Conservation (phyloP, 2,329 filamentous ascomycete genomes). For the Xylaria sp. region DNA sequence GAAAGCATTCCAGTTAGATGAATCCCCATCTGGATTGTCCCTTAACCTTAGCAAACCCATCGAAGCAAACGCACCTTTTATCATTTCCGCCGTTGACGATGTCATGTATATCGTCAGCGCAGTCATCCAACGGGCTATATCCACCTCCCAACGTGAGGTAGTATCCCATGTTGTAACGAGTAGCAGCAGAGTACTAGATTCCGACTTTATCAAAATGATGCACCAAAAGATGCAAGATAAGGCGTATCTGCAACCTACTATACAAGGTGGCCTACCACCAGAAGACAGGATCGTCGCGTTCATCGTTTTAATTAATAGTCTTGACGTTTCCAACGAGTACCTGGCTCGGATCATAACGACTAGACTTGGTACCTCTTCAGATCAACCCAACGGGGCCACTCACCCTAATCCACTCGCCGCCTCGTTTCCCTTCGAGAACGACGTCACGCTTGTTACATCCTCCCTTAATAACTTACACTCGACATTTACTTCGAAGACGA, state of each 20-base stretch:
- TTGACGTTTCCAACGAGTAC: slow-evolving; percentile 92
- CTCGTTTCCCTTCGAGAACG: slow-evolving; percentile 80
- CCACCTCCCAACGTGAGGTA: slow-evolving; percentile 82
- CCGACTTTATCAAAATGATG: slow-evolving; percentile 95
- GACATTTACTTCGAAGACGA: slow-evolving; percentile 77
- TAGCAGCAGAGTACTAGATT: slow-evolving; percentile 78
- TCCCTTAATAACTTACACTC: slow-evolving; percentile 72
- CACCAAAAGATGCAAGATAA: slow-evolving; percentile 98
- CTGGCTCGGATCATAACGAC: slow-evolving; percentile 81
- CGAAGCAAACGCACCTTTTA: slow-evolving; percentile 81
- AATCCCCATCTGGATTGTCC: slow-evolving; percentile 79
- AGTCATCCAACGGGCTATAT: slow-evolving; percentile 82
- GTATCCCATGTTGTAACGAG: slow-evolving; percentile 79
- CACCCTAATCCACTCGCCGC: slow-evolving; percentile 58
- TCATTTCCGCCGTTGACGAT: slow-evolving; percentile 94
- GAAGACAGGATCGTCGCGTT: slow-evolving; percentile 90
- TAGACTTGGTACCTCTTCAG: slow-evolving; percentile 58
- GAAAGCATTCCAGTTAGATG: slow-evolving; percentile 96
- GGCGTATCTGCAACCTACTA: slow-evolving; percentile 79
- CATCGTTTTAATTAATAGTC: slow-evolving; percentile 91
- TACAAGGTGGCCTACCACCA: slow-evolving; percentile 81
- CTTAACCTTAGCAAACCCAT: slow-evolving; percentile 75
- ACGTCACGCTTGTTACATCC: slow-evolving; percentile 71
- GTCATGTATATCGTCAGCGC: slow-evolving; percentile 99
- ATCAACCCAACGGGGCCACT: slow-evolving; percentile 43